Conservation (phyloP, 2,329 filamentous ascomycete species). For the Fusarium coffeatum region DNA sequence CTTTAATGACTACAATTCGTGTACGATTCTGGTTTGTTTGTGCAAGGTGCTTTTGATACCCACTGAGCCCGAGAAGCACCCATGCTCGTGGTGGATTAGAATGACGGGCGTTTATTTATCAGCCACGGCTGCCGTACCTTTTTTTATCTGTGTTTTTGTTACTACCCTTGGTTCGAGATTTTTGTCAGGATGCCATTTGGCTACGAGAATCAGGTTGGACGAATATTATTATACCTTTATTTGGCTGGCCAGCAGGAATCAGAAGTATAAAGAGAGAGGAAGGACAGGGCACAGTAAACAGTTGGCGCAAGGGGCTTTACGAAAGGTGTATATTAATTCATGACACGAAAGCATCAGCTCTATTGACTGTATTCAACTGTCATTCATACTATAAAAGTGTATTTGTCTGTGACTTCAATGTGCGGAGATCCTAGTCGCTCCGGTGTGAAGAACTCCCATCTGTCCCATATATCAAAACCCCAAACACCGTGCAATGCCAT, state of each 20-base stretch:
- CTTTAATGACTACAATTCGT: slow-evolving; percentile 38
- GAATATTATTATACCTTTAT: slow-evolving; percentile 16
- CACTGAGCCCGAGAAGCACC: slow-evolving; percentile 41
- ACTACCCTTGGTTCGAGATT: not conserved
- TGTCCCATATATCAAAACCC: slow-evolving; percentile 29
- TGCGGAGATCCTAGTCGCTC: slow-evolving; percentile 14
- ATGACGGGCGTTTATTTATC: slow-evolving; percentile 30
- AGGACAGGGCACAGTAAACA: not conserved
- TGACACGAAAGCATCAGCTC: slow-evolving; percentile 32
- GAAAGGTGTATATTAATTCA: slow-evolving; percentile 31
- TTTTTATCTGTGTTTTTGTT: slow-evolving; percentile 15
- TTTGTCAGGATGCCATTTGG: slow-evolving; percentile 17
- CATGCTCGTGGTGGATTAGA: slow-evolving; percentile 39
- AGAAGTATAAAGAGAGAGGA: slow-evolving; percentile 6
- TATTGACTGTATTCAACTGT: slow-evolving; percentile 3
- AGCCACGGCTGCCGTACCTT: slow-evolving; percentile 8
- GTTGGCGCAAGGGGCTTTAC: slow-evolving; percentile 16
- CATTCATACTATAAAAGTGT: not conserved
- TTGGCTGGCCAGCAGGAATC: not conserved
- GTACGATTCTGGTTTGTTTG: slow-evolving; percentile 34
- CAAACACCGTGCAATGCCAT: slow-evolving; percentile 54
- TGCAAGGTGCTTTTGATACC: slow-evolving; percentile 46
- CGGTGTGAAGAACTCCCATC: slow-evolving; percentile 1
- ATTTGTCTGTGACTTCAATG: not conserved
- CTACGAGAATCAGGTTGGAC: slow-evolving; percentile 28